Evolutionary conservation across 1,139 yeast species (phyloP).

Genomic region (Yamadazyma spencermartinsiae): DNA sequence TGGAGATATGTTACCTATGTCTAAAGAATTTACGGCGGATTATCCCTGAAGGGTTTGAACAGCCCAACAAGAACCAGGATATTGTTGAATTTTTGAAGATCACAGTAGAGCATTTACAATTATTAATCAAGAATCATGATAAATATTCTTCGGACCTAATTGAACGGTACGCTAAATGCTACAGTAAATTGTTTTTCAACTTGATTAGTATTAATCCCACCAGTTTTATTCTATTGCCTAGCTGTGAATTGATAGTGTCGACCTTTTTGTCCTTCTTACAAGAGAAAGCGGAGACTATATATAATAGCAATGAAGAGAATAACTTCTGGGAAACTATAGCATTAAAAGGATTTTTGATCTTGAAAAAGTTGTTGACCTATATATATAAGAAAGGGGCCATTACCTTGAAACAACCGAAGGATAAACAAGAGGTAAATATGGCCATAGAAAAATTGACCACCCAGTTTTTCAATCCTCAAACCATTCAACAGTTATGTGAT

Average conservation of each 20-base stretch:
- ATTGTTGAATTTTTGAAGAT: conserved; percentile 60
- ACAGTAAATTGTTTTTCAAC: conserved; percentile 69
- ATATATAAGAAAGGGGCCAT: conserved; percentile 67
- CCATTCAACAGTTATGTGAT: conserved; percentile 61
- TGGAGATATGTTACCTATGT: conserved; percentile 76
- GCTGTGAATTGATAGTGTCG: conserved; percentile 58
- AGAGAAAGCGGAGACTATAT: conserved; percentile 60
- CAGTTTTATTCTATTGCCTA: conserved; percentile 68
- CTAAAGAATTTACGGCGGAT: conserved; percentile 74
- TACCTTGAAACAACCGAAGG: conserved; percentile 62
- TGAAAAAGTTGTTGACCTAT: conserved; percentile 65
- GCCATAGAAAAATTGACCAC: conserved; percentile 55
- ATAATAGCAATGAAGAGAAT: conserved; percentile 51
- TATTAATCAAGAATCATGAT: conserved; percentile 55
- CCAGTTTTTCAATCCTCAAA: conserved; percentile 57
- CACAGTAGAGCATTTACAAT: conserved; percentile 61
- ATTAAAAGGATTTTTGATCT: conserved; percentile 65
- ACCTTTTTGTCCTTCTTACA: conserved; percentile 61
- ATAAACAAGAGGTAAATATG: conserved; percentile 56
- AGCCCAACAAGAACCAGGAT: conserved; percentile 59
- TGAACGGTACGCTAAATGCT: conserved; percentile 72
- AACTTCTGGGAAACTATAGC: conserved; percentile 77
- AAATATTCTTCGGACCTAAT: conserved; percentile 54
- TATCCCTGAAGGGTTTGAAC: conserved; percentile 74
- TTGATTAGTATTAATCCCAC: conserved; percentile 63